Conservation (phyloP, 2,329 filamentous ascomycete genomes). For the Aspergillus japonicus region DNA sequence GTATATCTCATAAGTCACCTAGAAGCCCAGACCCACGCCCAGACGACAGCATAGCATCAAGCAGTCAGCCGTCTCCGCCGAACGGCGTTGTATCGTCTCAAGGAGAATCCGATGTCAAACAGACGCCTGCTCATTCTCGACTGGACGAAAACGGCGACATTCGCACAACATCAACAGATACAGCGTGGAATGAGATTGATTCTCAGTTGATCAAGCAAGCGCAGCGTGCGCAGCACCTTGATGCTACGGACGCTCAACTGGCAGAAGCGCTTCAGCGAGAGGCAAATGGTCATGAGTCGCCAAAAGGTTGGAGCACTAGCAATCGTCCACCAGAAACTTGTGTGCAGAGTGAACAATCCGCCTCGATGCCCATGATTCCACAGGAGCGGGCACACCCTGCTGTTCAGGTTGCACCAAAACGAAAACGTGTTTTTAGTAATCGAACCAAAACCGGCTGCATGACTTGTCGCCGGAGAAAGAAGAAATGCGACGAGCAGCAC, state of each 20-base stretch:
- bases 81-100: slow-evolving; percentile 22
- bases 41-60: slow-evolving; percentile 33
- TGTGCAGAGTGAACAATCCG: slow-evolving; percentile 35
- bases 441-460: slow-evolving; percentile 93
- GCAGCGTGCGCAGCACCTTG: slow-evolving; percentile 46
- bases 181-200: slow-evolving; percentile 42
- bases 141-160: slow-evolving; percentile 33
- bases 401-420: slow-evolving; percentile 43
- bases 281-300: slow-evolving; percentile 42
- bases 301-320: slow-evolving; percentile 31
- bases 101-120: slow-evolving; percentile 22
- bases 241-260: slow-evolving; percentile 51
- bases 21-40: slow-evolving; percentile 39
- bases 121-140: slow-evolving; percentile 23
- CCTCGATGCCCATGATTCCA: slow-evolving; percentile 32
- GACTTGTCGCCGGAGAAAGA: slow-evolving; percentile 88
- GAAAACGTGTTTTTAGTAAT: slow-evolving; percentile 73
- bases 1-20: slow-evolving; percentile 35
- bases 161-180: slow-evolving; percentile 27
- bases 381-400: slow-evolving; percentile 36
- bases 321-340: slow-evolving; percentile 39
- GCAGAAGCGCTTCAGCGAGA: slow-evolving; percentile 54
- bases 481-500: slow-evolving; percentile 95
- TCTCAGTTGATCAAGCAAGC: slow-evolving; percentile 46
- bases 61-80: slow-evolving; percentile 19